phyloP scores from a whole-genome alignment of 176 grass and related monocot species.

The Cenchrus fungigraminus region DNA sequence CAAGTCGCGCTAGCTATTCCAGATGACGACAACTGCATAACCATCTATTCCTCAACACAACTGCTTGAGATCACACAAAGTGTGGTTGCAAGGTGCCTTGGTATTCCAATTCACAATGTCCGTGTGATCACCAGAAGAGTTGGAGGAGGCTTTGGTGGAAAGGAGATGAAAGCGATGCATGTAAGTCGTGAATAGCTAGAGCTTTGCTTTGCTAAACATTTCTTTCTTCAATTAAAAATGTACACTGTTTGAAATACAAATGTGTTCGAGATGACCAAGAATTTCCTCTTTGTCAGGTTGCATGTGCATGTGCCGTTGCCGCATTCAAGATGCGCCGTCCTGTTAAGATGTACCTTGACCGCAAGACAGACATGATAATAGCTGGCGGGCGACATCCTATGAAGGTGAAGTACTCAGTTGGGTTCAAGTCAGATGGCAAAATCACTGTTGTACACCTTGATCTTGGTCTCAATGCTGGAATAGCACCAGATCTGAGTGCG shows the following conservation, averaged over 20 bases:
- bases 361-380: conserved; percentile 85
- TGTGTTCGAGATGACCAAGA: background rate
- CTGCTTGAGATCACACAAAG: conserved; percentile 46
- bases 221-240: background rate
- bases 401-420: conserved; percentile 71
- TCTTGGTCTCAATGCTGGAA: conserved; percentile 61
- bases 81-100: conserved; percentile 63
- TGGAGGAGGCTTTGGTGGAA: conserved; percentile 85
- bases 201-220: background rate
- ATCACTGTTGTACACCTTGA: conserved; percentile 67
- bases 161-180: conserved; percentile 55
- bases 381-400: conserved; percentile 77
- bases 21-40: conserved; percentile 87
- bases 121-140: conserved; percentile 83
- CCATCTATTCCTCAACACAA: conserved; percentile 64
- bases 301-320: conserved; percentile 67
- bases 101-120: conserved; percentile 75
- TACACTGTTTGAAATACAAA: background rate
- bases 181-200: conserved; percentile 20
- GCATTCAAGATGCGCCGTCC: conserved; percentile 64
- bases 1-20: conserved; percentile 69
- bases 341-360: conserved; percentile 77
- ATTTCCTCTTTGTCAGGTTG: conserved; percentile 40
- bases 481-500: conserved; percentile 53
- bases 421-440: conserved; percentile 83